These are phyloP conservation scores for Beauveria varroae DNA, from an alignment of 2,329 filamentous ascomycete genomes.

Conservation along the genomic window DNA sequence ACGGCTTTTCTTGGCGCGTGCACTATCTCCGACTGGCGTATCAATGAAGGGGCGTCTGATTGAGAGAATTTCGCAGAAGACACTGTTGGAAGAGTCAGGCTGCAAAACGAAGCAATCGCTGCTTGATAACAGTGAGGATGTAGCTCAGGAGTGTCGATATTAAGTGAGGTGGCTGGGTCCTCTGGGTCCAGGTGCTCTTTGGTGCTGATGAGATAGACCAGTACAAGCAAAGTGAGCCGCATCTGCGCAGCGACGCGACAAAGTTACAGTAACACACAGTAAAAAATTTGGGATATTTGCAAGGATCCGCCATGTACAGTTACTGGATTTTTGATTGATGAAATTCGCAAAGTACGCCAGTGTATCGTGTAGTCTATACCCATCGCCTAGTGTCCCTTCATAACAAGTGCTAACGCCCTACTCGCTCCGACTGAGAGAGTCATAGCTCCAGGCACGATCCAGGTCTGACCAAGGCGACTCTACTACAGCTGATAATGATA, in stretches of 20 bases:
- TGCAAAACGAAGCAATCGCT: not conserved
- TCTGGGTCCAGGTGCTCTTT: not conserved
- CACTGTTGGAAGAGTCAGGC: not conserved
- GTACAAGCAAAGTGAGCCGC: constrained; percentile 4
- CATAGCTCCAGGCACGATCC: not conserved
- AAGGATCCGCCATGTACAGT: not conserved
- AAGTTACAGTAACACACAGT: not conserved
- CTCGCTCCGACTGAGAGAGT: constrained; percentile 3
- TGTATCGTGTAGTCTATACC: not conserved
- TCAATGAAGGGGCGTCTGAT: not conserved
- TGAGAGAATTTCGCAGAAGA: not conserved
- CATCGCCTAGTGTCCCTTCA: not conserved
- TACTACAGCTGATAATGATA: not conserved
- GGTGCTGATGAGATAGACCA: constrained; percentile 8
- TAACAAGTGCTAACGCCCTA: constrained; percentile 11
- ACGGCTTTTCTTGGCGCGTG: not conserved
- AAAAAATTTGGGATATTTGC: not conserved
- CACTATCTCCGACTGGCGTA: not conserved
- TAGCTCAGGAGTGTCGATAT: not conserved
- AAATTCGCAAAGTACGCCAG: not conserved
- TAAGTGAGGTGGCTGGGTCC: constrained; percentile 12
- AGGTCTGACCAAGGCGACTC: not conserved
- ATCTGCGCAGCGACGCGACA: not conserved
- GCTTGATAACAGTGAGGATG: not conserved
- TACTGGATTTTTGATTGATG: not conserved